Evolutionary conservation across 306 rosid species (phyloP), one percentile per base, ranked within the genome.

Genomic region (Fragaria ananassa): DNA sequence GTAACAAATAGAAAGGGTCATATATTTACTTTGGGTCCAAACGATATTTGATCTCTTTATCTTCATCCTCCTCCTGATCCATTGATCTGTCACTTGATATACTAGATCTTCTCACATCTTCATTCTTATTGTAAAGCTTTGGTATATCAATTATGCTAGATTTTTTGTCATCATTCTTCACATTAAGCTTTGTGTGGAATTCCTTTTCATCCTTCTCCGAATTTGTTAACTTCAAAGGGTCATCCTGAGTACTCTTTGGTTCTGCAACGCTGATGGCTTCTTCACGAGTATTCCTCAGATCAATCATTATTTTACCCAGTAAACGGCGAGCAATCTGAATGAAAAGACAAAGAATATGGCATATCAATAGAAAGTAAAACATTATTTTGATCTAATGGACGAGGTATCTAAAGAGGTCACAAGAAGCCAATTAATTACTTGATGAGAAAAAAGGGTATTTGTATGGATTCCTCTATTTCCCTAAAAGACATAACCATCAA

Each of bases 21-120:
- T 60, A 70, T 80, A 63, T 31, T 82, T 61, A 95, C 99, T 95
- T 87, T 79, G 99, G 99, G 86, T 95, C 97, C 88, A 95, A 82
- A 80, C 99, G 99, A 84, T 95, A 95, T 92, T 95, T 89, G 72
- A 93, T 87, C 87, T 95, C 97, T 72, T 91, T 92, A 69, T 89
- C 99, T 72, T 90, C 97, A 9, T 95, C 99, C 7, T 95, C 99
- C 77, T 95, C 99, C 82, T 88, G 96, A 72, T 95, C 99, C 77
- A 87, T 62, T 14, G 97, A 84, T 73, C 80, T 72, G 27, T 91
- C 92, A 76, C 82, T 87, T 15, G 86, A 63, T 23, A 77, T 74
- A 78, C 74, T 83, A 72, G 82, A 68, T 79, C 86, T 89, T 76
- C 86, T 89, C 54, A 14, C 0, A 68, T 95, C 99, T 45, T 95